Base-by-base conservation (phyloP, 2,329 filamentous ascomycete genomes). In the Malbranchea cinnamomea region DNA sequence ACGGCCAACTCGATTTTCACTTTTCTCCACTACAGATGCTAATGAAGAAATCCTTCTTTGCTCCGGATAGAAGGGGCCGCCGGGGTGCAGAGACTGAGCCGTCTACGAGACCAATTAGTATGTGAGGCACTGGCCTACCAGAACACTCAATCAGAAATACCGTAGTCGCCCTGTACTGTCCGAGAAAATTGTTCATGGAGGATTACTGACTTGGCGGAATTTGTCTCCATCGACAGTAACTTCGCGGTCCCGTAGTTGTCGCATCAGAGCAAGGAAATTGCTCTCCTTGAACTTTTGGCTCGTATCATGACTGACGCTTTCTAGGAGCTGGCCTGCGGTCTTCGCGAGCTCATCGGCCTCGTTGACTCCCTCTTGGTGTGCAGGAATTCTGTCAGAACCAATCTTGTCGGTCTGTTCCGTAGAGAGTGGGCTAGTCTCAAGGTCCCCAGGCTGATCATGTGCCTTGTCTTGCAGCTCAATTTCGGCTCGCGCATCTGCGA, bases 221-320 rank as follows among this genome's bases (percentile, higher is more conserved):
- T 58, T 68, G 47, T 82, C 75, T 23, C 75, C 78, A 40, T 80
- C 66, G 21, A 89, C 72, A 28, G 68, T 67, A 9, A 84, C 71
- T 55, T 89, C 74, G 32, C 68, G 63, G 46, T 81, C 73, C 30
- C 77, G 68, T 32, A 89, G 68, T 35, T 71, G 68, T 16, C 78
- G 70, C 81, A 91, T 89, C 26, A 91, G 59, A 3, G 68, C 63
- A 1, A 87, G 56, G 46, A 91, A 91, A 35, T 70, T 70, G 41
- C 79, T 85, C 46, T 84, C 71, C 43, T 74, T 71, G 52, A 89
- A 89, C 47, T 87, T 87, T 26, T 72, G 59, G 32, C 68, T 75
- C 34, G 71, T 66, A 41, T 87, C 75, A 42, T 74, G 62, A 12
- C 69, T 63, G 8, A 91, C 69, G 21, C 71, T 74, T 31, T 76